These are phyloP conservation scores for Hericium erinaceus DNA, from an alignment of 768 basidiomycete species.

Conservation along the genomic window DNA sequence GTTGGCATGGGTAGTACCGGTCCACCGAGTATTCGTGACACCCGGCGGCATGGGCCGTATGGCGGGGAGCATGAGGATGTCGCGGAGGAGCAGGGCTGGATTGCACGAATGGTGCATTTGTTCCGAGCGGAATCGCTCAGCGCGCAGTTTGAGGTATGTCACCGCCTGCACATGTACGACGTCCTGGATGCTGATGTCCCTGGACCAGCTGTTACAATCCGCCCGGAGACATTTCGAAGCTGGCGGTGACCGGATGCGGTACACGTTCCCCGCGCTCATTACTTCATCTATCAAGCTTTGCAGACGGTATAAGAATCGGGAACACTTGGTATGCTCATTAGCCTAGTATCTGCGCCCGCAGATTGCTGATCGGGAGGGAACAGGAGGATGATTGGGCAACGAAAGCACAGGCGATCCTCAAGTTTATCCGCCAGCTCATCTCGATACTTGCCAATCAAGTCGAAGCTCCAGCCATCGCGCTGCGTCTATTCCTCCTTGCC, in stretches of 20 bases:
- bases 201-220: constrained; percentile 71
- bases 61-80: constrained; percentile 76
- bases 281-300: constrained; percentile 90
- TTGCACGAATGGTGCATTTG: constrained; percentile 94
- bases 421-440: constrained; percentile 89
- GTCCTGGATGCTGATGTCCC: not conserved
- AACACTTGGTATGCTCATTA: constrained; percentile 44
- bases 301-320: constrained; percentile 78
- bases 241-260: constrained; percentile 92
- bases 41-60: constrained; percentile 47
- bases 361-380: not conserved
- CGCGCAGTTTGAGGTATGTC: constrained; percentile 81
- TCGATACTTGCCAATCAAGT: constrained; percentile 90
- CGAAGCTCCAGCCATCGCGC: constrained; percentile 85
- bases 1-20: constrained; percentile 19
- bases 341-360: not conserved
- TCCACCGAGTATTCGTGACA: constrained; percentile 31
- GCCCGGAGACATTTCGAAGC: constrained; percentile 85
- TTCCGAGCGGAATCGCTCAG: constrained; percentile 83
- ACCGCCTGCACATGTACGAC: not conserved
- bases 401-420: constrained; percentile 82
- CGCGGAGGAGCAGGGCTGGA: constrained; percentile 99
- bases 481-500: constrained; percentile 90
- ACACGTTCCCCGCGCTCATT: constrained; percentile 94
- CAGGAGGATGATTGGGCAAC: constrained; percentile 83